phyloP scores from a whole-genome alignment of 2,329 filamentous ascomycete genomes.

The Penicillium sp. region DNA sequence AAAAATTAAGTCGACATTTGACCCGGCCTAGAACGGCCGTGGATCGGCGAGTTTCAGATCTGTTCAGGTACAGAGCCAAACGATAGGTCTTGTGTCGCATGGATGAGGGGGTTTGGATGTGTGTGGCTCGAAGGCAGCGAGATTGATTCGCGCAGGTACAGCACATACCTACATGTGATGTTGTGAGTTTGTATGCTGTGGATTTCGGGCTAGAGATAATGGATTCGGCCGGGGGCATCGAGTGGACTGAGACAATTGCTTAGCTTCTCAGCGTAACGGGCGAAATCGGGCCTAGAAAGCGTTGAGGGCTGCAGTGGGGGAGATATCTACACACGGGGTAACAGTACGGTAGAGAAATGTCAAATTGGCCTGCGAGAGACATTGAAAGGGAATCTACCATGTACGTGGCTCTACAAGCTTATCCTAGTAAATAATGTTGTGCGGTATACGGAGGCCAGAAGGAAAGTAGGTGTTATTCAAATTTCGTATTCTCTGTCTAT shows the following conservation, averaged over 20 bases:
- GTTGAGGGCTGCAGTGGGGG: neutral
- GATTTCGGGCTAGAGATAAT: neutral
- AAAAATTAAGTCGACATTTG: constrained; percentile 5
- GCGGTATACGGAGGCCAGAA: neutral
- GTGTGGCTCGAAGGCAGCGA: neutral
- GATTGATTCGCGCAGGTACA: neutral
- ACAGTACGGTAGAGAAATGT: neutral
- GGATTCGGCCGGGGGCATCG: neutral
- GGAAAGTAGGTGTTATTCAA: neutral
- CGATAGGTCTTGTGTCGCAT: neutral
- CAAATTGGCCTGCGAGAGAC: neutral
- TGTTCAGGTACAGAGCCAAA: constrained; percentile 11
- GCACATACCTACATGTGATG: neutral
- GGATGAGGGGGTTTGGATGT: neutral
- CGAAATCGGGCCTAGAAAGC: neutral
- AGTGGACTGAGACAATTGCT: neutral
- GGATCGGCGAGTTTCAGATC: constrained; percentile 15
- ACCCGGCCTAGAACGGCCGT: constrained; percentile 5
- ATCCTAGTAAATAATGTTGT: neutral
- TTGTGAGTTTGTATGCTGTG: neutral
- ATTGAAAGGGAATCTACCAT: neutral
- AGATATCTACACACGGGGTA: neutral
- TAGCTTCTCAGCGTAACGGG: neutral
- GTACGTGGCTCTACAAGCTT: neutral
- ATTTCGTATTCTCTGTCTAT: neutral